Conservation (phyloP, 306 rosid genomes). For the Vigna reflexopilosa region DNA sequence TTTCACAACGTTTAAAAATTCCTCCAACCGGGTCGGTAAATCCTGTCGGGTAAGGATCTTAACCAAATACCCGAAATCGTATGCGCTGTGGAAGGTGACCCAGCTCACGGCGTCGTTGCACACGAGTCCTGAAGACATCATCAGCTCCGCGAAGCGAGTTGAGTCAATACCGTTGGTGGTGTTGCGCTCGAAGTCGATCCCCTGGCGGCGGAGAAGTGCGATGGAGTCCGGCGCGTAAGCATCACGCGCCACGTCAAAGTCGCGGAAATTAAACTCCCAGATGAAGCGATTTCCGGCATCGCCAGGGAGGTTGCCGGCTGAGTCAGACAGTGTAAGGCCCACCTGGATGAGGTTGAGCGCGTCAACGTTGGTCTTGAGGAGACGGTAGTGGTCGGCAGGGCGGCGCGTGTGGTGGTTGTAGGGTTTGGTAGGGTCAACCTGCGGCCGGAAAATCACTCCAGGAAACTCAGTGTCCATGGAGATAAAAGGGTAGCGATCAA, state of each 20-base stretch:
- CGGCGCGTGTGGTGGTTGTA: constrained; percentile 40
- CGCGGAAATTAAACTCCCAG: constrained; percentile 81
- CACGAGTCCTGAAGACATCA: constrained; percentile 69
- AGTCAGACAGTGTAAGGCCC: constrained; percentile 74
- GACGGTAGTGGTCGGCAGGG: constrained; percentile 63
- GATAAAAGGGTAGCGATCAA: constrained; percentile 55
- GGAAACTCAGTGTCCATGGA: constrained; percentile 89
- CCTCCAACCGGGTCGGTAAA: constrained; percentile 53
- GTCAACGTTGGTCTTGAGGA: constrained; percentile 73
- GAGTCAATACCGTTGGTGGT: constrained; percentile 50
- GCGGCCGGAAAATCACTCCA: constrained; percentile 56
- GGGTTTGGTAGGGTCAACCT: constrained; percentile 36
- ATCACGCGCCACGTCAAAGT: constrained; percentile 65
- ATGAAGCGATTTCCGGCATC: constrained; percentile 41
- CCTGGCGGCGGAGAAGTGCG: constrained; percentile 63
- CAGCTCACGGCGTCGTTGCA: constrained; percentile 64
- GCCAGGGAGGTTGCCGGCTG: constrained; percentile 66
- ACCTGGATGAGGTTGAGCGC: constrained; percentile 74
- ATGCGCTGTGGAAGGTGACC: constrained; percentile 77
- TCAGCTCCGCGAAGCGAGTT: constrained; percentile 54
- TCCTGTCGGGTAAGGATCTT: constrained; percentile 62
- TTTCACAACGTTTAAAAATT: constrained; percentile 51
- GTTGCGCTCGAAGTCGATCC: constrained; percentile 66
- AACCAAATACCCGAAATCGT: constrained; percentile 76
- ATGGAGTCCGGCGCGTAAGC: constrained; percentile 70